Percentiles rank a stretch among this genome's conserved stretches.
These are phyloP conservation scores for Claviceps citrina DNA, from an alignment of 2,329 filamentous ascomycete genomes.

Conservation along the genomic window DNA sequence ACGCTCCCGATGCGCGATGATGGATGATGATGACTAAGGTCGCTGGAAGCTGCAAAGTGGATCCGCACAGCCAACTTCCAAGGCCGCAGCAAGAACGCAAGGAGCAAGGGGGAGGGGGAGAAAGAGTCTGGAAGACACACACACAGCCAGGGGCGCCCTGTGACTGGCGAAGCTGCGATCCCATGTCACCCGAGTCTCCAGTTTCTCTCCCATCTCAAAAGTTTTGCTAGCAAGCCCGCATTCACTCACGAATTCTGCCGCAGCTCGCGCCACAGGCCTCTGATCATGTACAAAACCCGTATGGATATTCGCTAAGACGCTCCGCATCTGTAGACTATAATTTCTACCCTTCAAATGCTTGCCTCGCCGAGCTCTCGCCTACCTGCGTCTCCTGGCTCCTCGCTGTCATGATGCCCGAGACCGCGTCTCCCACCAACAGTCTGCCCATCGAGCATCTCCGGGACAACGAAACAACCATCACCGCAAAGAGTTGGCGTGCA, in stretches of 20 bases:
- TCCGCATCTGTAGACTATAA: slow-evolving; percentile 38
- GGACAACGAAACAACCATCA: slow-evolving; percentile 12
- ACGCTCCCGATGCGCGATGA: too few relatives aligned
- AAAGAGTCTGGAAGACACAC: too few relatives aligned
- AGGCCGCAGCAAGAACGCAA: too few relatives aligned
- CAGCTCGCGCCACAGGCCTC: slow-evolving; percentile 30
- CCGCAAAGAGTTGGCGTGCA: slow-evolving; percentile 9
- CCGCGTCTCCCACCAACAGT: slow-evolving; percentile 38
- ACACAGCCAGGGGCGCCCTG: not conserved
- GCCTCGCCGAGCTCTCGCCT: slow-evolving; percentile 38
- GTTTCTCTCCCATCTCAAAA: slow-evolving; percentile 22
- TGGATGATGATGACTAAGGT: not conserved
- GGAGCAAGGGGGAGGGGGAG: too few relatives aligned
- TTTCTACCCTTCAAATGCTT: slow-evolving; percentile 43
- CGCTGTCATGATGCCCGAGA: slow-evolving; percentile 41
- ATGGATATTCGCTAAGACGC: slow-evolving; percentile 27
- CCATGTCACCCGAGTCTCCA: slow-evolving; percentile 10
- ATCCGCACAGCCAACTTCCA: too few relatives aligned
- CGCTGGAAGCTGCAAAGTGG: too few relatives aligned
- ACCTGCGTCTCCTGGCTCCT: slow-evolving; percentile 26
- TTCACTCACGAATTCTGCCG: slow-evolving; percentile 28
- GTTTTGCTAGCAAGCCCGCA: slow-evolving; percentile 36
- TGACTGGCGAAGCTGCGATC: slow-evolving; percentile 1
- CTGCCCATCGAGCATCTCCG: slow-evolving; percentile 17
- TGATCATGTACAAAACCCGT: slow-evolving; percentile 41